A percentile compares a stretch with the other conserved stretches of the same genome.
Evolutionary conservation across 495 filamentous ascomycete genomes (phyloP).

Genomic region (Cairneyella variabilis): DNA sequence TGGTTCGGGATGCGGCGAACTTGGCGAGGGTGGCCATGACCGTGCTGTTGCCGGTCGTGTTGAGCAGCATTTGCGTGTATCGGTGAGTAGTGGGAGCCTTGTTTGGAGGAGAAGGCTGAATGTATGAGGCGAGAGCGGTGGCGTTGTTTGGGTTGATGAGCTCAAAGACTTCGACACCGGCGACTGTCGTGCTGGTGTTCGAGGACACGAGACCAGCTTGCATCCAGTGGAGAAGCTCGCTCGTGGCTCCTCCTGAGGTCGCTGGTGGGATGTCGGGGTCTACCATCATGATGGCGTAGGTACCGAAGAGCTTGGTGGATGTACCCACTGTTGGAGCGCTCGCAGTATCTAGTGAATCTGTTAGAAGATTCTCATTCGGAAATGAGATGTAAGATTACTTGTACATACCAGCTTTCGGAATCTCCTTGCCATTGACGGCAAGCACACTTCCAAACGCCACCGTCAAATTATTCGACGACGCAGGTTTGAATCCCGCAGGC

Average conservation of each 20-base stretch:
- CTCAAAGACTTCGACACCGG: constrained; percentile 9
- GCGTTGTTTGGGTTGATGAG: constrained; percentile 11
- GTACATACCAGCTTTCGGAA: constrained; percentile 15
- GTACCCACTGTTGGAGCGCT: constrained; percentile 16
- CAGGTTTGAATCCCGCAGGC: constrained; percentile 16
- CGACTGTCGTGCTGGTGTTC: constrained; percentile 2
- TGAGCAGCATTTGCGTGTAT: constrained; percentile 21
- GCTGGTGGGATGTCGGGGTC: constrained; percentile 21
- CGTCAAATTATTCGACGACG: constrained; percentile 10
- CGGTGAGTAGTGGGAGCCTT: constrained; percentile 11
- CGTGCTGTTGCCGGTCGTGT: constrained; percentile 14
- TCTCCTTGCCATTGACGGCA: constrained; percentile 13
- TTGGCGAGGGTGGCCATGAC: background rate
- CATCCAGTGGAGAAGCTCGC: constrained; percentile 24
- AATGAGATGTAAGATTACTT: no score
- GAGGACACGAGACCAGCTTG: constrained; percentile 19
- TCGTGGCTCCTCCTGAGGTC: background rate
- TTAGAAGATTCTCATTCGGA: background rate
- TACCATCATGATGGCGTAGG: constrained; percentile 22
- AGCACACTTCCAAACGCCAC: constrained; percentile 20
- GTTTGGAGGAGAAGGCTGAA: constrained; percentile 14
- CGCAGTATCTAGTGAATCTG: constrained; percentile 11
- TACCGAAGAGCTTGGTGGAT: constrained; percentile 8
- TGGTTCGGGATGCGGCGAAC: background rate
- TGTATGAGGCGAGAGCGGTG: constrained; percentile 13